Conservation (phyloP, 345 rosid genomes). For the Rhodamnia argentea region DNA sequence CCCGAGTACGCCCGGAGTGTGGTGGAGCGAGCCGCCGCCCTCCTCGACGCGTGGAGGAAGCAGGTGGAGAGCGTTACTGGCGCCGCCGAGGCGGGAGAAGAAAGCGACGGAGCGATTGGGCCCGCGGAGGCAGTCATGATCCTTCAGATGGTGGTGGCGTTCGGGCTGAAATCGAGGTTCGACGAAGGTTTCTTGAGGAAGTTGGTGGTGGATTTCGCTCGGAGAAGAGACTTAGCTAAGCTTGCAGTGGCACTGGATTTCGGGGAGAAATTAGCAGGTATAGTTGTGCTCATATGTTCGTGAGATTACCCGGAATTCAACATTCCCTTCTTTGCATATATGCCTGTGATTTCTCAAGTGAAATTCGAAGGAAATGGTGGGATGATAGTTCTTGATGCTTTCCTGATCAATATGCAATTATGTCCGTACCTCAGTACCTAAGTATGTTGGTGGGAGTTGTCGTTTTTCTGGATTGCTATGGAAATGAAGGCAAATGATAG, state of each 20-base stretch:
- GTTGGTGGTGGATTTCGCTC: slow-evolving; percentile 32
- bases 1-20: slow-evolving; percentile 22
- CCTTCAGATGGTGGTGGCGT: slow-evolving; percentile 39
- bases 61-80: not conserved
- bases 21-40: slow-evolving; percentile 24
- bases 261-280: slow-evolving; percentile 38
- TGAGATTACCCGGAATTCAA: not conserved
- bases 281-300: not conserved
- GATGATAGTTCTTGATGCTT: not conserved
- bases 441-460: not conserved
- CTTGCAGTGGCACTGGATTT: slow-evolving; percentile 30
- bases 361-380: not conserved
- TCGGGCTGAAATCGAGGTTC: slow-evolving; percentile 28
- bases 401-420: not conserved
- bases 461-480: not conserved
- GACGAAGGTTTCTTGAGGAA: slow-evolving; percentile 37
- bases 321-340: not conserved
- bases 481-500: not conserved
- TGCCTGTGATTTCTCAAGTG: not conserved
- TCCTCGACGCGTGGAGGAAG: slow-evolving; percentile 32
- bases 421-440: not conserved
- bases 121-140: slow-evolving; percentile 51
- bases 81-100: slow-evolving; percentile 1
- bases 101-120: slow-evolving; percentile 16
- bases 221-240: slow-evolving; percentile 51